Percentiles rank a stretch among this genome's conserved stretches.
phyloP scores from a whole-genome alignment of 768 basidiomycete species.

The Mycena belliarum region DNA sequence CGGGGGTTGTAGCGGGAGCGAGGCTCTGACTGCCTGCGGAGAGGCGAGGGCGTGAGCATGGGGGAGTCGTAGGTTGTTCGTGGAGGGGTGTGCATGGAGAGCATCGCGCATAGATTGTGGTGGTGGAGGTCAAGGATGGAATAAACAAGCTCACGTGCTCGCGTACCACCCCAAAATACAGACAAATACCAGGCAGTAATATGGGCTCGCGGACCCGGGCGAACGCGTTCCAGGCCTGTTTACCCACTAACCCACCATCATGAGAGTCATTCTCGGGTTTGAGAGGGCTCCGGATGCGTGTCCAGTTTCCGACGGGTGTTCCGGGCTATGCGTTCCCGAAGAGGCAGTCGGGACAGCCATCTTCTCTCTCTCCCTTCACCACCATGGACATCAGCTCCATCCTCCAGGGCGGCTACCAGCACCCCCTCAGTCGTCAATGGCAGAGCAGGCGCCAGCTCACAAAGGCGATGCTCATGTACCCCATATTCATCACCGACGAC shows the following conservation, averaged over 20 bases:
- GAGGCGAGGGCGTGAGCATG: constrained; percentile 67
- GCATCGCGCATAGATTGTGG: constrained; percentile 10
- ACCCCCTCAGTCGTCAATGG: constrained; percentile 86
- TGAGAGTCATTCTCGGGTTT: too few relatives aligned
- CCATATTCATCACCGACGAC: constrained; percentile 97
- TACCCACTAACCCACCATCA: too few relatives aligned
- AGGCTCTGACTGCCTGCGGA: constrained; percentile 39
- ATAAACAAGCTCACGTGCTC: neutral
- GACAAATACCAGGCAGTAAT: too few relatives aligned
- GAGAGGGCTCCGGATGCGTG: too few relatives aligned
- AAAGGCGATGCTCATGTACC: constrained; percentile 98
- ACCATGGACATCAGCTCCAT: constrained; percentile 65
- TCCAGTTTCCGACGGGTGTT: too few relatives aligned
- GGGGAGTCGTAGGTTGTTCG: constrained; percentile 47
- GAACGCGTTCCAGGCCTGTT: too few relatives aligned
- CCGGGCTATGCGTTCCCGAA: too few relatives aligned
- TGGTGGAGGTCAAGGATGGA: neutral
- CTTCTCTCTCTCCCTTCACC: neutral
- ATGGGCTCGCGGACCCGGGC: too few relatives aligned
- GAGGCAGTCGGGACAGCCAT: too few relatives aligned
- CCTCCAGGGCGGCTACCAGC: constrained; percentile 91
- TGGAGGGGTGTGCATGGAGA: constrained; percentile 36
- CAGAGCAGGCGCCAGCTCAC: constrained; percentile 79
- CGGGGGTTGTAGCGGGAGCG: constrained; percentile 40
- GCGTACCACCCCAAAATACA: neutral